These are phyloP conservation scores for Citrullus colocynthis DNA, from an alignment of 306 rosid species.

Conservation along the genomic window DNA sequence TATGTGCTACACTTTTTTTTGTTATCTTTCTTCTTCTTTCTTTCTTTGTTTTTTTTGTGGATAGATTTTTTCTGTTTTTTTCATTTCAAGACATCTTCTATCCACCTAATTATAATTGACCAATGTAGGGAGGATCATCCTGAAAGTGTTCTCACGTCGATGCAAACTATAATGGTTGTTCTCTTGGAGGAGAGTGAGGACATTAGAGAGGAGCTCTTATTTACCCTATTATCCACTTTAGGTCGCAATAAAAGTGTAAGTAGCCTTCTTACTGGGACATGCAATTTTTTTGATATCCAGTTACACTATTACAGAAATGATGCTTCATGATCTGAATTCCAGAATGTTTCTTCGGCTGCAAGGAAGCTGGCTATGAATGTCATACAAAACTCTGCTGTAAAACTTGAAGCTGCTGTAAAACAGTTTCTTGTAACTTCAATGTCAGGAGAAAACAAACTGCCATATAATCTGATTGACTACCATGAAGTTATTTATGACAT, in stretches of 20 bases:
- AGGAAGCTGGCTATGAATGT: conserved; percentile 98
- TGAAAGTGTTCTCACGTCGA: conserved; percentile 81
- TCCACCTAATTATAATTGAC: conserved; percentile 2
- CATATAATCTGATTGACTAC: conserved; percentile 46
- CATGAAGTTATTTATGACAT: conserved; percentile 83
- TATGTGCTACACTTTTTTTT: neutral
- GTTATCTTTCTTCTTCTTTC: neutral
- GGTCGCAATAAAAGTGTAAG: conserved; percentile 76
- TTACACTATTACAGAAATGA: conserved; percentile 1
- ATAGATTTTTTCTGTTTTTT: neutral
- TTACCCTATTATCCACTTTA: conserved; percentile 52
- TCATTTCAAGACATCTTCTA: neutral
- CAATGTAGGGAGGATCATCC: conserved; percentile 84
- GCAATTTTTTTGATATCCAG: conserved; percentile 1
- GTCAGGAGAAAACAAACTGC: conserved; percentile 70
- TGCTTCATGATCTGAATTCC: conserved; percentile 21
- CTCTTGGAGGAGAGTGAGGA: conserved; percentile 98
- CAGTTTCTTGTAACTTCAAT: conserved; percentile 72
- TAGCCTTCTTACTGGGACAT: conserved; percentile 13
- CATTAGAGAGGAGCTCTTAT: conserved; percentile 54
- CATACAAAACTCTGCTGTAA: conserved; percentile 63
- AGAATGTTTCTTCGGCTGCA: conserved; percentile 76
- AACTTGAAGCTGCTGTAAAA: conserved; percentile 80
- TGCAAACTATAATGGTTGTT: conserved; percentile 88
- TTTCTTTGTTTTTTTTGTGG: neutral